Evolutionary conservation across 2,329 filamentous ascomycete species (phyloP).

Genomic region (Stenocarpella maydis): DNA sequence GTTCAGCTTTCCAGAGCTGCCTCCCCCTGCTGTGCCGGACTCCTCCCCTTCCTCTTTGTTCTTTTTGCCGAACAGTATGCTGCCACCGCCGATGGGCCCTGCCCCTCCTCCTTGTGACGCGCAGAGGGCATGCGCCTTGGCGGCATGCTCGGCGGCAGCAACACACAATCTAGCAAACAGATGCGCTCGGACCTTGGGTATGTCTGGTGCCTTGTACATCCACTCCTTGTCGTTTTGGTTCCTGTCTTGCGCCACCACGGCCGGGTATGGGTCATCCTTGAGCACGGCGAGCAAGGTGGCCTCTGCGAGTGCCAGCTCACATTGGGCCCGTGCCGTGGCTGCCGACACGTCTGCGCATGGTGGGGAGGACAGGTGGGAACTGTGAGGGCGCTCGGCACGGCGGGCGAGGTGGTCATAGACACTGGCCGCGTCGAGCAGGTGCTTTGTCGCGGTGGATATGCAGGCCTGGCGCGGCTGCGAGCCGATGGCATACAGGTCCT

Average conservation of each 20-base stretch:
- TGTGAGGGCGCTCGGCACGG: slow-evolving; percentile 54
- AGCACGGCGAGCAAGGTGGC: slow-evolving; percentile 88
- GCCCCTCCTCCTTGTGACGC: slow-evolving; percentile 26
- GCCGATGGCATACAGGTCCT: slow-evolving; percentile 52
- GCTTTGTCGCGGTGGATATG: slow-evolving; percentile 77
- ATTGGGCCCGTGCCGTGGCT: slow-evolving; percentile 62
- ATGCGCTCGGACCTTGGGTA: slow-evolving; percentile 87
- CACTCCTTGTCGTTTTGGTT: slow-evolving; percentile 89
- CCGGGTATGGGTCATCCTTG: slow-evolving; percentile 94
- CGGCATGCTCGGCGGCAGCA: slow-evolving; percentile 86
- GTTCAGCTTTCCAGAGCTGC: slow-evolving; percentile 62
- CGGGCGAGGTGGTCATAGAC: slow-evolving; percentile 77
- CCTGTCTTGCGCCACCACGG: slow-evolving; percentile 79
- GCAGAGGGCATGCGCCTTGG: slow-evolving; percentile 68
- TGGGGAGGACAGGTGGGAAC: slow-evolving; percentile 38
- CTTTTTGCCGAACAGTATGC: slow-evolving; percentile 22
- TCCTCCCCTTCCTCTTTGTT: slow-evolving; percentile 9
- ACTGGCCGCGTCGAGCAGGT: slow-evolving; percentile 79
- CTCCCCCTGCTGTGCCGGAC: slow-evolving; percentile 40
- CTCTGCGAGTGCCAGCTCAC: slow-evolving; percentile 79
- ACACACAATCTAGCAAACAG: slow-evolving; percentile 89
- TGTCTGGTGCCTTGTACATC: slow-evolving; percentile 92
- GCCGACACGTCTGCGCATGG: slow-evolving; percentile 64
- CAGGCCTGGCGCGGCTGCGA: slow-evolving; percentile 73
- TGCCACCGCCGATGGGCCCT: neutral